Percentiles rank a stretch among this genome's conserved stretches.
Conservation (phyloP, 2,329 filamentous ascomycete genomes). For the Calonectria leucothoes region DNA sequence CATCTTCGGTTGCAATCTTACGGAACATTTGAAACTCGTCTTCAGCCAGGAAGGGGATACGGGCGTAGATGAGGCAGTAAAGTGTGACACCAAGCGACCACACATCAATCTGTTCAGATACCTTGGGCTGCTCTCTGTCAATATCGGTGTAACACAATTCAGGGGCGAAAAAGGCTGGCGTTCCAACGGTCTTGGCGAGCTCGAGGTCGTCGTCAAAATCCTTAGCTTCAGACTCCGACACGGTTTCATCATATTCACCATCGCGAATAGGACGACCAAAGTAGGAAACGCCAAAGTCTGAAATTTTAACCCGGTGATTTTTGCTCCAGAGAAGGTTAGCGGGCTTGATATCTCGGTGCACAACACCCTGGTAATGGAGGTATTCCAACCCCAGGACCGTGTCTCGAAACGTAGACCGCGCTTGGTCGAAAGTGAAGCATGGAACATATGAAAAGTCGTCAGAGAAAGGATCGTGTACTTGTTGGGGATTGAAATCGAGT, state of each 20-base stretch:
- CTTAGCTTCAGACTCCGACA: conserved; percentile 82
- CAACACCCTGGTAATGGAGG: conserved; percentile 87
- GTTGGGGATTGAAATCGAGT: conserved; percentile 67
- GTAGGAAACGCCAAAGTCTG: conserved; percentile 98
- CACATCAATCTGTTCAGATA: conserved; percentile 94
- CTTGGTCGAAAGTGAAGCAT: conserved; percentile 87
- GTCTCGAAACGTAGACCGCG: conserved; percentile 88
- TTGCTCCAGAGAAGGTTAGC: conserved; percentile 91
- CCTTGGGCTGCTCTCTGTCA: conserved; percentile 75
- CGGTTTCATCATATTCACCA: conserved; percentile 80
- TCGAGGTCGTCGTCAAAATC: conserved; percentile 95
- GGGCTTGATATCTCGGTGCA: conserved; percentile 87
- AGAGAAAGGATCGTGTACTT: conserved; percentile 74
- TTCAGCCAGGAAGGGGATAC: conserved; percentile 91
- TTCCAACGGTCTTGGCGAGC: conserved; percentile 97
- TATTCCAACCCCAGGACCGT: conserved; percentile 95
- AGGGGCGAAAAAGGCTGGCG: conserved; percentile 96
- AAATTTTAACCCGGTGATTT: conserved; percentile 93
- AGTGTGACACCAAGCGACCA: conserved; percentile 97
- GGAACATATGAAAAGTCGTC: conserved; percentile 95
- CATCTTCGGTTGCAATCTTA: conserved; percentile 91
- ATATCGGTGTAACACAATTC: conserved; percentile 93
- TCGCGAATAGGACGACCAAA: conserved; percentile 89
- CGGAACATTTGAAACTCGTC: conserved; percentile 94
- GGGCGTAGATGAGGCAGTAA: conserved; percentile 94